Evolutionary conservation across 805 yeast species (phyloP).

Genomic region (Candida caryicola): DNA sequence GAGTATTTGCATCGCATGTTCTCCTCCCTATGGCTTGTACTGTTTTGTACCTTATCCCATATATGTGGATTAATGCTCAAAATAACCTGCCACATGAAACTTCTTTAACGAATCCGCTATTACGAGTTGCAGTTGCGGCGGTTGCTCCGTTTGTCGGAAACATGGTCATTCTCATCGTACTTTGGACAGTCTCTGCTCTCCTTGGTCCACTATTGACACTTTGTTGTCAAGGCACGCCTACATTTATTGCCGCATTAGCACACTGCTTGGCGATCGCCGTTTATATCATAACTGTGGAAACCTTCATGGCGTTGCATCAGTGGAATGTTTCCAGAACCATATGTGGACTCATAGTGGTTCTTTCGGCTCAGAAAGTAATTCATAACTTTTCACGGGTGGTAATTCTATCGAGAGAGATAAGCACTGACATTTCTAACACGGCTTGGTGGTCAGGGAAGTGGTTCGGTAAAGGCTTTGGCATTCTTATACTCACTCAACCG

Average conservation of each 20-base stretch:
- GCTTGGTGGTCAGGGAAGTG: conserved; percentile 59
- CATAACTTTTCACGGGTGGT: conserved; percentile 29
- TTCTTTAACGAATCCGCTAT: conserved; percentile 45
- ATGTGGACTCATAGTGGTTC: conserved; percentile 36
- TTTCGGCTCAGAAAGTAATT: conserved; percentile 36
- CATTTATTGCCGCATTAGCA: conserved; percentile 39
- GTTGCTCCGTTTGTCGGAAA: conserved; percentile 49
- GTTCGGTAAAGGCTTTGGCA: conserved; percentile 39
- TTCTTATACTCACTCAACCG: conserved; percentile 41
- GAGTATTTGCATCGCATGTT: conserved; percentile 5
- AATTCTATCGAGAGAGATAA: conserved; percentile 41
- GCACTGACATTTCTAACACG: conserved; percentile 37
- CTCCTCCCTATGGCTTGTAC: conserved; percentile 1
- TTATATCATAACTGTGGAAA: conserved; percentile 33
- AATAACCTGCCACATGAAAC: conserved; percentile 58
- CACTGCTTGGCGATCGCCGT: conserved; percentile 35
- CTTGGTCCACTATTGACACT: conserved; percentile 35
- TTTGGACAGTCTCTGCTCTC: conserved; percentile 35
- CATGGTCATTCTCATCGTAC: conserved; percentile 24
- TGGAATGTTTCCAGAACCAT: conserved; percentile 40
- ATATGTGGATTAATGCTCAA: conserved; percentile 79
- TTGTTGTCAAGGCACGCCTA: conserved; percentile 32
- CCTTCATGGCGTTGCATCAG: conserved; percentile 40
- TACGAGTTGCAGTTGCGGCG: conserved; percentile 57
- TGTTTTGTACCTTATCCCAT: conserved; percentile 50